Conservation (phyloP, 306 rosid genomes). For the Prunus persica region DNA sequence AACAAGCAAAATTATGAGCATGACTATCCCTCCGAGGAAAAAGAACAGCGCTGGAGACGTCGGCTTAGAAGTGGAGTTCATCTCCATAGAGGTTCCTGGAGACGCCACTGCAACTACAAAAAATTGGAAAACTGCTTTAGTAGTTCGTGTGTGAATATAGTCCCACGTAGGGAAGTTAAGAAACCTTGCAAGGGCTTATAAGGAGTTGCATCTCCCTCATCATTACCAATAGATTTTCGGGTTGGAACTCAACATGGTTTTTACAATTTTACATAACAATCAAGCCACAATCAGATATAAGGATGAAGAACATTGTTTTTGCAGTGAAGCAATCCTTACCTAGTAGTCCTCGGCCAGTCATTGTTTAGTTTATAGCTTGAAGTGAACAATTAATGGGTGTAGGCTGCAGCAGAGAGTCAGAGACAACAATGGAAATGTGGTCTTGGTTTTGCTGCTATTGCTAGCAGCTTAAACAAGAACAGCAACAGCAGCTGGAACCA, state of each 20-base stretch:
- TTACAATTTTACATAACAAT: background rate
- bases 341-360: slow-evolving; percentile 47
- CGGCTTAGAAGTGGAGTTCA: slow-evolving; percentile 10
- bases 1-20: slow-evolving; percentile 48
- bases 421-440: background rate
- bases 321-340: slow-evolving; percentile 26
- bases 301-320: background rate
- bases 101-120: slow-evolving; percentile 23
- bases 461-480: background rate
- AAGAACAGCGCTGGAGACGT: slow-evolving; percentile 38
- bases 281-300: background rate
- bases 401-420: background rate
- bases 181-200: no score
- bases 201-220: no score
- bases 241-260: background rate
- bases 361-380: slow-evolving; percentile 5
- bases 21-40: slow-evolving; percentile 59
- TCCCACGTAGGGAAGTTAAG: no score
- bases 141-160: background rate
- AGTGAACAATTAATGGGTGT: no score
- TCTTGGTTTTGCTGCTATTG: background rate
- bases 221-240: no score
- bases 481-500: background rate
- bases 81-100: slow-evolving; percentile 27
- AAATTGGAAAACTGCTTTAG: background rate